Base-by-base conservation (phyloP, 495 filamentous ascomycete species). In the Neurospora sp. region DNA sequence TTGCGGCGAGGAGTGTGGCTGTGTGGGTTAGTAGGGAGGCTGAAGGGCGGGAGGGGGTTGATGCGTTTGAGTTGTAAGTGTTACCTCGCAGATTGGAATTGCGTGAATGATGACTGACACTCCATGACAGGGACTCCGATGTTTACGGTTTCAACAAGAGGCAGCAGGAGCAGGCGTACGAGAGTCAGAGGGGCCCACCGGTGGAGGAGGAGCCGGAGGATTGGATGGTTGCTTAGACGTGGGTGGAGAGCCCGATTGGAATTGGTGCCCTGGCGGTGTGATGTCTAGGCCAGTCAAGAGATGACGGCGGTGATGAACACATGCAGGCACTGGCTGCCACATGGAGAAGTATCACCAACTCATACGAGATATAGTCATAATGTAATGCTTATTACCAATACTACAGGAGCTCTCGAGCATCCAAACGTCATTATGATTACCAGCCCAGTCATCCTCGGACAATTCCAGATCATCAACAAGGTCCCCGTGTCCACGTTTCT, bases 1-100 rank as follows among this genome's bases (percentile, higher is more conserved):
- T 89, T 14, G 78, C 80, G 4, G 81, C 78, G 7, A 83, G 83
- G 72, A 88, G 86, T 76, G 86, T 90, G 5, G 85, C 88, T 42
- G 86, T 91, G 2, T 92, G 89, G 86, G 88, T 90, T 4, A 86
- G 88, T 73, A 80, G 80, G n/a, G 78, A 74, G 22, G 87, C 86
- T 8, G 82, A 84, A 31, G 85, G 84, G 16, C 80, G 86, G 71
- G 84, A 87, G 39, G 83, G 89, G 70, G 78, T 78, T 20, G 75
- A 80, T 31, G 71, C 75, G 10, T 76, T 78, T 65, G 70, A 59
- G 2, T 3, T 27, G 27, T 27, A 27, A 27, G 27, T 27, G 27
- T 27, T 27, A 27, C 27, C 1, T 27, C 27, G 27, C 27, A 27
- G 27, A 27, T 27, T 27, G 27, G 27, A 27, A 27, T 27, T 27